Percentiles rank a stretch among this genome's conserved stretches.
phyloP scores from a whole-genome alignment of 176 grass and related monocot species.

The Puya raimondii region DNA sequence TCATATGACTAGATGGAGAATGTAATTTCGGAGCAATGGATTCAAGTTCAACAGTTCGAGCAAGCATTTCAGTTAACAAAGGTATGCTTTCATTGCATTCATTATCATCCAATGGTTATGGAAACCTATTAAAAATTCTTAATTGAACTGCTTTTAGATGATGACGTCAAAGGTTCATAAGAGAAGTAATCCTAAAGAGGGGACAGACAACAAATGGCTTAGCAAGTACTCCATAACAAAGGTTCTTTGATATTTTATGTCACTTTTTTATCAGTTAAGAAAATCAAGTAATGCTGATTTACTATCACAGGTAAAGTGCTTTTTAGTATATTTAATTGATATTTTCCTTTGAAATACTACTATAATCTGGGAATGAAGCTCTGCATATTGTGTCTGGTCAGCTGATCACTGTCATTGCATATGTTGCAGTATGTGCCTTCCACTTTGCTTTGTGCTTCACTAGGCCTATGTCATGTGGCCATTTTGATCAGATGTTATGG shows the following conservation, averaged over 20 bases:
- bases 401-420: too few species aligned
- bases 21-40: conserved; percentile 89
- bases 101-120: conserved; percentile 9
- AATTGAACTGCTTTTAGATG: conserved; percentile 43
- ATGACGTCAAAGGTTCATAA: conserved; percentile 59
- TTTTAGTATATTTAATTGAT: too few species aligned
- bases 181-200: conserved; percentile 22
- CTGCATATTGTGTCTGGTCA: too few species aligned
- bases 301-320: background rate
- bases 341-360: too few species aligned
- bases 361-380: too few species aligned
- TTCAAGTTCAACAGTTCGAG: conserved; percentile 83
- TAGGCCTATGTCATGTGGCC: background rate
- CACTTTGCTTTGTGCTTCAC: too few species aligned
- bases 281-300: background rate
- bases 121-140: conserved; percentile 15
- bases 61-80: conserved; percentile 87
- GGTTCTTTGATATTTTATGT: conserved; percentile 17
- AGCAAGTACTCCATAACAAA: conserved; percentile 4
- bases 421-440: too few species aligned
- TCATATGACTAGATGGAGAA: conserved; percentile 54
- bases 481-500: background rate
- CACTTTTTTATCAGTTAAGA: background rate
- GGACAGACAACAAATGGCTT: background rate
- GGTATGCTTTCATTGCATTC: conserved; percentile 39